Percentiles rank a stretch among this genome's conserved stretches.
Evolutionary conservation across 345 rosid species (phyloP).

Genomic region (Ceriops tagal): DNA sequence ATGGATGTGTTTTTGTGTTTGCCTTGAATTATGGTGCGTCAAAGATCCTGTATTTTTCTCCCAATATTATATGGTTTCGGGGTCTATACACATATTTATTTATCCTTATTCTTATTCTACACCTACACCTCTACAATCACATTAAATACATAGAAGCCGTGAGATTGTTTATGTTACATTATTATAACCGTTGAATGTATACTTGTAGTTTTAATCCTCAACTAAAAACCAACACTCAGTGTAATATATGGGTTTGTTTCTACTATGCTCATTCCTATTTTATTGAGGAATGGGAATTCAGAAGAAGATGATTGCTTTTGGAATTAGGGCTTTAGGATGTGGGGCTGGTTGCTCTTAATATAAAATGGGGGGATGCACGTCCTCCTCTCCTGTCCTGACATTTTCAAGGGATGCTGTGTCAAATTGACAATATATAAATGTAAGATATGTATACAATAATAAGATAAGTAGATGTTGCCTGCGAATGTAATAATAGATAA

Average conservation of each 20-base stretch:
- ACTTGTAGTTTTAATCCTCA: no score
- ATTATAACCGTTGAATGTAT: no score
- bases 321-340: conserved; percentile 34
- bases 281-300: background rate
- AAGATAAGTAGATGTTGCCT: background rate
- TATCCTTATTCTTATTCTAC: no score
- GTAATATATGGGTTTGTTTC: no score
- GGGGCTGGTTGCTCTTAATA: conserved; percentile 26
- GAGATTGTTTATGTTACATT: no score
- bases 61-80: background rate
- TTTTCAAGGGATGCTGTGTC: conserved; percentile 11
- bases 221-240: no score
- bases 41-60: conserved; percentile 14
- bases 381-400: conserved; percentile 14
- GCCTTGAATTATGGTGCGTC: conserved; percentile 21
- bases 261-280: background rate
- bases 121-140: no score
- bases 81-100: background rate
- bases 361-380: conserved; percentile 37
- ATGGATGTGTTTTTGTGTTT: conserved; percentile 6
- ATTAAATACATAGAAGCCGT: no score
- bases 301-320: conserved; percentile 13
- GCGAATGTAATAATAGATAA: background rate
- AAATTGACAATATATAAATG: background rate
- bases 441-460: background rate